Conservation (phyloP, 2,329 filamentous ascomycete genomes). For the Alternaria sp. region DNA sequence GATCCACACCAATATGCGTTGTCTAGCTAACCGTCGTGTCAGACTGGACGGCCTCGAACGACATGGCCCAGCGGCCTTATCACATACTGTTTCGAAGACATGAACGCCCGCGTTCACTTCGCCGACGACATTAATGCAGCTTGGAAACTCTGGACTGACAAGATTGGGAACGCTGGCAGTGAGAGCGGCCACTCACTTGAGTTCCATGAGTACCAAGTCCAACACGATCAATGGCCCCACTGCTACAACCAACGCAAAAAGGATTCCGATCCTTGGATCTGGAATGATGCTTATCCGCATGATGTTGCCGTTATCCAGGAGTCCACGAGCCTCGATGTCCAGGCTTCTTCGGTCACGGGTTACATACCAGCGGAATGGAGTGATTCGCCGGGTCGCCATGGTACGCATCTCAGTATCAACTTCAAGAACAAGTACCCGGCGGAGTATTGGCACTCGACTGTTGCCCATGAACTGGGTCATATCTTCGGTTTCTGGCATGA, state of each 20-base stretch:
- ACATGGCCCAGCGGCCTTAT: constrained; percentile 8
- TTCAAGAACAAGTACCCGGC: constrained; percentile 1
- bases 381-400: constrained; percentile 1
- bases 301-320: background rate
- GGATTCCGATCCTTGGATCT: constrained; percentile 1
- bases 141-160: constrained; percentile 11
- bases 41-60: constrained; percentile 5
- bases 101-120: background rate
- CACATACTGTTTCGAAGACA: constrained; percentile 7
- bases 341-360: background rate
- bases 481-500: constrained; percentile 5
- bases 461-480: constrained; percentile 9
- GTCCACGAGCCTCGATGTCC: background rate
- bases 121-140: constrained; percentile 6
- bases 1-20: too few relatives aligned
- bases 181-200: constrained; percentile 5
- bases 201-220: constrained; percentile 6
- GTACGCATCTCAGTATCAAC: background rate
- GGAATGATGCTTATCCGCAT: background rate
- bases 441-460: background rate
- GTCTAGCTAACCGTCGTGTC: background rate
- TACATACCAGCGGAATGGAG: constrained; percentile 7
- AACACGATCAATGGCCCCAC: background rate
- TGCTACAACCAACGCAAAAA: constrained; percentile 1
- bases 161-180: background rate